A percentile compares a stretch with the other conserved stretches of the same genome.
Conservation (phyloP, 2,329 filamentous ascomycete genomes). For the Colletotrichum filicis region DNA sequence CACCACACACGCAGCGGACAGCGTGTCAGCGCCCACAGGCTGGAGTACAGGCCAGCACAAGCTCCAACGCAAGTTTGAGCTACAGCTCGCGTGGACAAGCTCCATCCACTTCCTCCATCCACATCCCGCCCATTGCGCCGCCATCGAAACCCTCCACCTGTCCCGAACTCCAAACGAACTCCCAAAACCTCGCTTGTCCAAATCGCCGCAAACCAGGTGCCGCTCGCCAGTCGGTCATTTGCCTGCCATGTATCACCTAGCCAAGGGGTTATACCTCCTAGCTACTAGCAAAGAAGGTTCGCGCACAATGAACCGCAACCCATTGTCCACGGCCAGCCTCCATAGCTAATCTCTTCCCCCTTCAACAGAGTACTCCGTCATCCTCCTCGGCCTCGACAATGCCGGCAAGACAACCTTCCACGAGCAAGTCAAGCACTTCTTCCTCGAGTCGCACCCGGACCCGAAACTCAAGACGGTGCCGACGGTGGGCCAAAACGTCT, state of each 20-base stretch:
- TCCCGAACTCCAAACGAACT: conserved; percentile 4
- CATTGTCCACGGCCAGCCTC: not conserved
- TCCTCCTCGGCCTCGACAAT: conserved; percentile 96
- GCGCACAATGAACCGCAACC: conserved; percentile 34
- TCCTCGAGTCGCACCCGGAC: conserved; percentile 70
- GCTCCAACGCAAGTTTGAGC: conserved; percentile 18
- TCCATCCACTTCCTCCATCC: conserved; percentile 23
- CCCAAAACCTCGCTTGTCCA: not conserved
- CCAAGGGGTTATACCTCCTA: conserved; percentile 93
- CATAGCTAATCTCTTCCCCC: conserved; percentile 17
- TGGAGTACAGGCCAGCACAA: conserved; percentile 4
- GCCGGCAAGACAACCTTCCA: conserved; percentile 98
- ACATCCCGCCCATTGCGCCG: conserved; percentile 27
- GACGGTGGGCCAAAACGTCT: conserved; percentile 96
- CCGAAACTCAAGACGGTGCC: conserved; percentile 89
- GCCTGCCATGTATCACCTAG: conserved; percentile 87
- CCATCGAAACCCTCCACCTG: conserved; percentile 16
- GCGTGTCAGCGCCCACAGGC: conserved; percentile 22
- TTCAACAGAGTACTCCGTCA: conserved; percentile 88
- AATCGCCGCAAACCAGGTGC: conserved; percentile 1
- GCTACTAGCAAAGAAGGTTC: conserved; percentile 96
- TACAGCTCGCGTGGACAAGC: not conserved
- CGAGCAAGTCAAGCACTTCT: conserved; percentile 93
- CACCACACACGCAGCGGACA: conserved; percentile 16
- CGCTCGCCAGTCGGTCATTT: not conserved